These are phyloP conservation scores for Magnolia kwangsiensis DNA, from an alignment of 164 flowering plant species.

Conservation along the genomic window DNA sequence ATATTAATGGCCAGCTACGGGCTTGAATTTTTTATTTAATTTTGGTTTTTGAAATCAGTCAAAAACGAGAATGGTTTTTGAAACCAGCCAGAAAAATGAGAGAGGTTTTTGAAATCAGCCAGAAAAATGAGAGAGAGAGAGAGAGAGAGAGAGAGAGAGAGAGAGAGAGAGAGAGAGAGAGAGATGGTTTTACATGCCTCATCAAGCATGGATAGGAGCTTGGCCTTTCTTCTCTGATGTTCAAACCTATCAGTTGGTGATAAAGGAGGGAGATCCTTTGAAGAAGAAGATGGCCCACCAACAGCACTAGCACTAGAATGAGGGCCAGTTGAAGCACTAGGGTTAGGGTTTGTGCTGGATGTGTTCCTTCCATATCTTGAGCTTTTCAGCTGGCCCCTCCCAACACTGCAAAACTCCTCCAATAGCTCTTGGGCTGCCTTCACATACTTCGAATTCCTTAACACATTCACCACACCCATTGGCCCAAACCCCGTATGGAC, in stretches of 20 bases:
- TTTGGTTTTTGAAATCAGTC: not conserved
- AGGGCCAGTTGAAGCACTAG: constrained; percentile 22
- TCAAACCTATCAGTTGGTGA: constrained; percentile 78
- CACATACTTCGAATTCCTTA: constrained; percentile 72
- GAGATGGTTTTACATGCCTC: constrained; percentile 65
- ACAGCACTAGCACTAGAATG: constrained; percentile 13
- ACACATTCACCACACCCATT: constrained; percentile 31
- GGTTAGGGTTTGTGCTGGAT: constrained; percentile 36
- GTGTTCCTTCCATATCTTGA: constrained; percentile 21
- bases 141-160: too few species aligned
- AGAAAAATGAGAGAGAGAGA: too few species aligned
- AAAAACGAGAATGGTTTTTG: too few species aligned
- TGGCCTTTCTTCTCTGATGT: constrained; percentile 89
- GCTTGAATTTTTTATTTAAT: not conserved
- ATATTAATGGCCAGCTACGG: not conserved
- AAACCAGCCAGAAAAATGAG: not conserved
- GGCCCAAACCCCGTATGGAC: constrained; percentile 48
- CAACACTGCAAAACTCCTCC: constrained; percentile 94
- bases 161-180: constrained; percentile 11
- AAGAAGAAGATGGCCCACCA: constrained; percentile 45
- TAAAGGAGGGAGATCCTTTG: constrained; percentile 55
- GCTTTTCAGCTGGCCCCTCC: constrained; percentile 53
- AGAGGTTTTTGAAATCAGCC: not conserved
- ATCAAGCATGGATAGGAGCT: constrained; percentile 86
- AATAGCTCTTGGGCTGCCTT: constrained; percentile 78